phyloP scores from a whole-genome alignment of 1,284 basidiomycete genomes.

The Fistulina hepatica region DNA sequence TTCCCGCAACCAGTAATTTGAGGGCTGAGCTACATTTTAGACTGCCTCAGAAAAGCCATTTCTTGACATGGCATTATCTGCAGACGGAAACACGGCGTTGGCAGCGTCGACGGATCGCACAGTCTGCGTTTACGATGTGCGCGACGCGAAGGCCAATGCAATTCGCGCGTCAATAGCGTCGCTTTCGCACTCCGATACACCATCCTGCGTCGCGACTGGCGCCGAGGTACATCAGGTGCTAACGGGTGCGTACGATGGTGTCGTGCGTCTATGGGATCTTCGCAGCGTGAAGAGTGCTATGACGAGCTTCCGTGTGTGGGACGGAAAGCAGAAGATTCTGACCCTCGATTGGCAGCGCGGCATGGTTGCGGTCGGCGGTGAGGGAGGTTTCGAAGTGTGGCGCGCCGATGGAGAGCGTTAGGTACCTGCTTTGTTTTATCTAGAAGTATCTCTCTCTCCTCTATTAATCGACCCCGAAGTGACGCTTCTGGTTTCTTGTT shows the following conservation, averaged over 20 bases:
- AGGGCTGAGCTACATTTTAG: constrained; percentile 25
- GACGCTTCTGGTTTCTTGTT: no score
- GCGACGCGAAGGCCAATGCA: constrained; percentile 27
- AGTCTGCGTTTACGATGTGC: constrained; percentile 57
- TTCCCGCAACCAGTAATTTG: background rate
- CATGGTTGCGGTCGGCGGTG: constrained; percentile 69
- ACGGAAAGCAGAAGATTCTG: constrained; percentile 51
- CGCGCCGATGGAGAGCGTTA: no score
- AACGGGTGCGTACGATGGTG: constrained; percentile 76
- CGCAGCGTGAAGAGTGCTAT: constrained; percentile 55
- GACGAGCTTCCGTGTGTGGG: constrained; percentile 57
- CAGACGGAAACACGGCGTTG: constrained; percentile 34
- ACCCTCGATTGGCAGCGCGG: constrained; percentile 69
- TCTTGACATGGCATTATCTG: constrained; percentile 41
- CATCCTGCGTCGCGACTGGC: constrained; percentile 44
- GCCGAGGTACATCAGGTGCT: constrained; percentile 49
- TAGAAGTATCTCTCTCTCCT: no score
- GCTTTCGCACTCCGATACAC: constrained; percentile 63
- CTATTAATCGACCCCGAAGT: no score
- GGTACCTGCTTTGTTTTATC: no score
- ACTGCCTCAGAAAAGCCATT: constrained; percentile 61
- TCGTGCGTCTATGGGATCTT: constrained; percentile 81
- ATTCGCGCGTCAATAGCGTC: constrained; percentile 36
- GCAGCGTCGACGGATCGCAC: constrained; percentile 61
- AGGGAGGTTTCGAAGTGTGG: constrained; percentile 79